Conservation (phyloP, 441 rosid genomes). For the Populus hybrid region DNA sequence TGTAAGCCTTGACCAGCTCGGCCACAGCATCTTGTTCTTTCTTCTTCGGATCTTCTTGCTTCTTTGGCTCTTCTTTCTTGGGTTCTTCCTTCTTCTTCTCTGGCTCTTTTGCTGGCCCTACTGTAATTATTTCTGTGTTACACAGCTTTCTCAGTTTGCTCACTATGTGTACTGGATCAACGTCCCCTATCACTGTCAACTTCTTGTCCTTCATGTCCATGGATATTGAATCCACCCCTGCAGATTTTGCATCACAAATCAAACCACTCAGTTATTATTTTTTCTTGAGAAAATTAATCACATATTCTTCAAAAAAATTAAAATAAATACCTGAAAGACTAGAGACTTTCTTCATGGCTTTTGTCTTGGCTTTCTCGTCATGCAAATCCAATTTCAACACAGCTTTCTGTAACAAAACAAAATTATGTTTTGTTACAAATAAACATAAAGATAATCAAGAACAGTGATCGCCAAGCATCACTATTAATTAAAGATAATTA, state of each 20-base stretch:
- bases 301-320: neutral
- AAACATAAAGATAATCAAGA: no score
- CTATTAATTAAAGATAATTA: no score
- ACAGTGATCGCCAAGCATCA: no score
- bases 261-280: neutral
- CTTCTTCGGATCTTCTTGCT: conserved; percentile 22
- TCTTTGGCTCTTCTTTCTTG: conserved; percentile 35
- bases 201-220: conserved; percentile 57
- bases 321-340: conserved; percentile 37
- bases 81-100: conserved; percentile 60
- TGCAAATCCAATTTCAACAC: conserved; percentile 41
- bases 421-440: neutral
- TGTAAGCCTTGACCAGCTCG: conserved; percentile 14
- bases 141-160: conserved; percentile 56
- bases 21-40: conserved; percentile 24
- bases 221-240: conserved; percentile 56
- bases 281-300: neutral
- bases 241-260: neutral
- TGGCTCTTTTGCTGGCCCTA: conserved; percentile 61
- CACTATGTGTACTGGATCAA: conserved; percentile 45
- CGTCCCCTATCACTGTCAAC: conserved; percentile 51
- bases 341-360: conserved; percentile 46
- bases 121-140: conserved; percentile 41
- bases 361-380: conserved; percentile 41
- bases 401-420: conserved; percentile 39